A percentile compares a stretch with the other conserved stretches of the same genome.
Evolutionary conservation across 1,139 yeast genomes (phyloP).

Genomic region (Debaryomyces robertsiae): DNA sequence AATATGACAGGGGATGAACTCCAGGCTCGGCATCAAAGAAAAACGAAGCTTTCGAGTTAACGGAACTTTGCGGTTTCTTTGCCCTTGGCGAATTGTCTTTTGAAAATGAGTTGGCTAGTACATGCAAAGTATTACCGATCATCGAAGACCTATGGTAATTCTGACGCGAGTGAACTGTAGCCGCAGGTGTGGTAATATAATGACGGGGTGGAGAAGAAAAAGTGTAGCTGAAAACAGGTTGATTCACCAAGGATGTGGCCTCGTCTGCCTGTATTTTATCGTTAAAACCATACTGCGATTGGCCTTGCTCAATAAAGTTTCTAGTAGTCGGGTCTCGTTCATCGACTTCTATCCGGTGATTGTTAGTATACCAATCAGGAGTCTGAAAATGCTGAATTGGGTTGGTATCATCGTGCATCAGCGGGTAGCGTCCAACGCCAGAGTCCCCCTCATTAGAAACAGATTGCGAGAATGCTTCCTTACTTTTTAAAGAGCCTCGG

Average conservation of each 20-base stretch:
- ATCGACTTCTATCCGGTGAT: background rate
- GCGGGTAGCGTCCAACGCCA: too few relatives aligned
- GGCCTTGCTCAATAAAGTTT: conserved; percentile 12
- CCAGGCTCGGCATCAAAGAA: background rate
- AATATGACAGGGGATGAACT: conserved; percentile 6
- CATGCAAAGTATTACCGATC: conserved; percentile 5
- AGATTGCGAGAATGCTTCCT: too few relatives aligned
- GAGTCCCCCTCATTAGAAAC: too few relatives aligned
- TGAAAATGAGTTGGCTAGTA: conserved; percentile 25
- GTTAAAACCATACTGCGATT: conserved; percentile 8
- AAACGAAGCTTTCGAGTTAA: background rate
- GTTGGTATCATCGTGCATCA: too few relatives aligned
- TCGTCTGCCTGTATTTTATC: conserved; percentile 10
- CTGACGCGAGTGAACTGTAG: conserved; percentile 15
- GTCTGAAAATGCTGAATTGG: conserved; percentile 26
- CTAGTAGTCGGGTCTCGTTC: conserved; percentile 8
- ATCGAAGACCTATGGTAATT: conserved; percentile 5
- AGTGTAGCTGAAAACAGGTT: background rate
- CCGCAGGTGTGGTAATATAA: conserved; percentile 18
- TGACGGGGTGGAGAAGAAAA: conserved; percentile 30
- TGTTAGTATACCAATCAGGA: conserved; percentile 45
- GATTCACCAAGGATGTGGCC: conserved; percentile 12
- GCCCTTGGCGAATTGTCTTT: conserved; percentile 12
- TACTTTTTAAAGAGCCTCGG: too few relatives aligned
- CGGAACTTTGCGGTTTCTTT: background rate